A percentile compares a stretch with the other conserved stretches of the same genome.
These are phyloP conservation scores for Aspergillus vadensis DNA, from an alignment of 2,329 filamentous ascomycete species.

Conservation along the genomic window DNA sequence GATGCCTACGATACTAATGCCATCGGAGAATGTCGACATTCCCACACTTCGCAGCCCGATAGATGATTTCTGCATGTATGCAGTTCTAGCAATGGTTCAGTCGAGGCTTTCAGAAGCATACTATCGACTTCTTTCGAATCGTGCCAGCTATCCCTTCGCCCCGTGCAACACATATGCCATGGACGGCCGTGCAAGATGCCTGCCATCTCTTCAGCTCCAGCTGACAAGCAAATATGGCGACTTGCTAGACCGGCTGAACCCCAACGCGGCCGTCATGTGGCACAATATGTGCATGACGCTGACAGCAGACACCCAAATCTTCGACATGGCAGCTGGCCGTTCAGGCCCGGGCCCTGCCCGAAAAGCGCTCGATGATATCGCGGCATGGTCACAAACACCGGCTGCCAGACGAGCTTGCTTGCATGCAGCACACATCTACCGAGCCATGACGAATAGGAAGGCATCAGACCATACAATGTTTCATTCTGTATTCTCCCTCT, in stretches of 20 bases:
- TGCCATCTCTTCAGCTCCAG: constrained; percentile 38
- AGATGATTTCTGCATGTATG: constrained; percentile 41
- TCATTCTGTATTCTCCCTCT: constrained; percentile 53
- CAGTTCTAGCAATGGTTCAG: constrained; percentile 43
- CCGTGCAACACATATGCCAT: constrained; percentile 51
- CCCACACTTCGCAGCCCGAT: constrained; percentile 35
- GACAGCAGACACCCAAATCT: constrained; percentile 55
- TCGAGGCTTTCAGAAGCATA: constrained; percentile 47
- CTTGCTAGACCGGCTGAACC: constrained; percentile 46
- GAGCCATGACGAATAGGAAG: constrained; percentile 53
- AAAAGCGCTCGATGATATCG: constrained; percentile 54
- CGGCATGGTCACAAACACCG: constrained; percentile 54
- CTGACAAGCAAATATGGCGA: constrained; percentile 43
- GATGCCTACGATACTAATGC: constrained; percentile 37
- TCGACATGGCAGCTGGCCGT: constrained; percentile 56
- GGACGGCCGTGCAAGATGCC: constrained; percentile 49
- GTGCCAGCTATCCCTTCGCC: constrained; percentile 43
- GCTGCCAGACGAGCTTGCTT: constrained; percentile 54
- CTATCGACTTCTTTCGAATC: constrained; percentile 45
- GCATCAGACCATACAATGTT: constrained; percentile 56
- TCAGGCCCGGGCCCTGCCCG: constrained; percentile 50
- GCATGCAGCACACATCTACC: constrained; percentile 57
- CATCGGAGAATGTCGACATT: constrained; percentile 39
- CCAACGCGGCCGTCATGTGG: constrained; percentile 56
- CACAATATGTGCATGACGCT: constrained; percentile 57